Evolutionary conservation across 768 basidiomycete genomes (phyloP).

Genomic region (Hypsizygus marmoreus): DNA sequence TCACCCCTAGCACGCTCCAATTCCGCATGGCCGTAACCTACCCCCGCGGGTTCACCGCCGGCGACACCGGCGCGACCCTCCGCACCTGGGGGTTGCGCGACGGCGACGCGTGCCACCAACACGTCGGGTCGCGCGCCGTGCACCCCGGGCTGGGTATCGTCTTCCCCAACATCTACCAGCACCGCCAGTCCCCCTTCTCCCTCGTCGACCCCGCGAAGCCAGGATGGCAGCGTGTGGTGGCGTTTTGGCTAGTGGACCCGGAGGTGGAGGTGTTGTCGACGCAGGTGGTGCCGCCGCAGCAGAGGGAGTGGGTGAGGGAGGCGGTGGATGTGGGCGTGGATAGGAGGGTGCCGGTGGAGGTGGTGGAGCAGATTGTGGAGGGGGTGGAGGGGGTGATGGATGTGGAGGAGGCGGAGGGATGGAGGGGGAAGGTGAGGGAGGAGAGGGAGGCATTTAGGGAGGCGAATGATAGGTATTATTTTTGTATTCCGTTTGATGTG

Average conservation of each 20-base stretch:
- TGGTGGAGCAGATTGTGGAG: constrained; percentile 42
- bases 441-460: constrained; percentile 38
- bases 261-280: constrained; percentile 46
- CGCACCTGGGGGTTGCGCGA: constrained; percentile 53
- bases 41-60: constrained; percentile 43
- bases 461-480: constrained; percentile 45
- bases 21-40: constrained; percentile 56
- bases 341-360: constrained; percentile 42
- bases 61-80: constrained; percentile 47
- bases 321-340: constrained; percentile 38
- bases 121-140: constrained; percentile 42
- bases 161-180: constrained; percentile 62
- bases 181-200: constrained; percentile 38
- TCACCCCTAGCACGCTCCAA: constrained; percentile 33
- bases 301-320: constrained; percentile 43
- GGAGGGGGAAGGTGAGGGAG: constrained; percentile 30
- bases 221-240: constrained; percentile 45
- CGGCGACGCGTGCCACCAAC: constrained; percentile 50
- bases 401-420: constrained; percentile 35
- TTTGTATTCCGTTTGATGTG: constrained; percentile 52
- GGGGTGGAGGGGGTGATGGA: constrained; percentile 41
- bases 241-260: constrained; percentile 52
- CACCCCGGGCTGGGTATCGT: constrained; percentile 39
- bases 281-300: constrained; percentile 52
- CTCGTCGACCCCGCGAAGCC: constrained; percentile 41